Evolutionary conservation across 805 yeast genomes (phyloP).

Genomic region (Vanderwaltozyma yarrowii): DNA sequence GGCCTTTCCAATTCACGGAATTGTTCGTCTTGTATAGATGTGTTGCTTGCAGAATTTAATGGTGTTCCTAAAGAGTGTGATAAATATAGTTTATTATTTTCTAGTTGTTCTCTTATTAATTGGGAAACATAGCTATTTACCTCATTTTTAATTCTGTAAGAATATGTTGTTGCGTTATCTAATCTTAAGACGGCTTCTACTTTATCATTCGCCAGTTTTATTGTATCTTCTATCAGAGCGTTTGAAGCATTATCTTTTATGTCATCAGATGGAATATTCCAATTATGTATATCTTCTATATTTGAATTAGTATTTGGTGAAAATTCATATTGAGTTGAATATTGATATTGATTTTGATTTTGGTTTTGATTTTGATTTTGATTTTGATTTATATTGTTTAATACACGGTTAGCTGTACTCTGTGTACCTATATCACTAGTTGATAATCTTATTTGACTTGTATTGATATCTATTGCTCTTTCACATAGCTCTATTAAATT

Average conservation of each 20-base stretch:
- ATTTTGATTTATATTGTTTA: too few relatives aligned
- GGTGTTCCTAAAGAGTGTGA: constrained; percentile 6
- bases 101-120: constrained; percentile 54
- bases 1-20: background rate
- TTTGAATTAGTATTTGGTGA: constrained; percentile 58
- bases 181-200: constrained; percentile 60
- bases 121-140: constrained; percentile 59
- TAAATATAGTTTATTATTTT: constrained; percentile 30
- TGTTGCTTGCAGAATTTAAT: background rate
- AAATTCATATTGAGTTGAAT: constrained; percentile 16
- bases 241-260: constrained; percentile 48
- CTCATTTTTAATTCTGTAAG: constrained; percentile 67
- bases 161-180: constrained; percentile 63
- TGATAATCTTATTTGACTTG: constrained; percentile 43
- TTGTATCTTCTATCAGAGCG: constrained; percentile 57
- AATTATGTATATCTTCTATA: constrained; percentile 31
- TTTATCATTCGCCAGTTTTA: constrained; percentile 48
- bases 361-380: too few relatives aligned
- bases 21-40: too few relatives aligned
- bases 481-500: constrained; percentile 50
- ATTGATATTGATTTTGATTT: too few relatives aligned
- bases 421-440: too few relatives aligned
- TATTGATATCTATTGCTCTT: constrained; percentile 61
- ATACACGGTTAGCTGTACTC: too few relatives aligned
- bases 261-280: constrained; percentile 1